These are phyloP conservation scores for Lathyrus aphaca DNA, from an alignment of 306 rosid genomes.

Conservation along the genomic window DNA sequence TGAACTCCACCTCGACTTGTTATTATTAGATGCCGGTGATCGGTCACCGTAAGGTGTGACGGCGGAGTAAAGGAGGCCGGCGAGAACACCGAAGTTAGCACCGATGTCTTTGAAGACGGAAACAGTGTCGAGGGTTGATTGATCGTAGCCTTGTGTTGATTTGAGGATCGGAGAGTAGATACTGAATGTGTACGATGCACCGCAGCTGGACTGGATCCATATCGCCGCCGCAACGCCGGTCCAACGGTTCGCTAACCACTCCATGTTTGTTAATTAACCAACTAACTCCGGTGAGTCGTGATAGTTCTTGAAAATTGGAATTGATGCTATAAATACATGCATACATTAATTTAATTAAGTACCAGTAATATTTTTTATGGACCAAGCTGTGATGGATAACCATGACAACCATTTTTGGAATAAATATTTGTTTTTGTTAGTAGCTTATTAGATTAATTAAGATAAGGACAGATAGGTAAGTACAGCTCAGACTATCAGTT, in stretches of 20 bases:
- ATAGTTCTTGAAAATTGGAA: no score
- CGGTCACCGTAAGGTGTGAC: conserved; percentile 40
- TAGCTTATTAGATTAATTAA: no score
- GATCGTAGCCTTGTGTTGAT: conserved; percentile 72
- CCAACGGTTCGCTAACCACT: conserved; percentile 64
- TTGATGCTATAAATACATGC: no score
- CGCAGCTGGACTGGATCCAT: conserved; percentile 86
- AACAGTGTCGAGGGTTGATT: conserved; percentile 89
- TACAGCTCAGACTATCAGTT: no score
- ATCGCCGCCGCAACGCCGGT: conserved; percentile 61
- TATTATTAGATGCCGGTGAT: neutral
- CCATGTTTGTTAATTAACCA: conserved; percentile 34
- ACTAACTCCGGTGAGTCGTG: neutral
- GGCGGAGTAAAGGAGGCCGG: conserved; percentile 83
- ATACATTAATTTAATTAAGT: no score
- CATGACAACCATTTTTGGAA: no score
- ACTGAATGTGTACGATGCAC: conserved; percentile 86
- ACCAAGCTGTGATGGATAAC: no score
- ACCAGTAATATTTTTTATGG: no score
- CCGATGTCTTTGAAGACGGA: conserved; percentile 96
- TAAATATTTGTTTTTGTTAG: no score
- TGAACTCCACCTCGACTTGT: conserved; percentile 42
- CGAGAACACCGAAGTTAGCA: conserved; percentile 74
- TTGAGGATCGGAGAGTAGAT: conserved; percentile 79
- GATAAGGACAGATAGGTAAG: no score